phyloP scores from a whole-genome alignment of 352 stramenopile genomes.

The Globisporangium sylvaticum region DNA sequence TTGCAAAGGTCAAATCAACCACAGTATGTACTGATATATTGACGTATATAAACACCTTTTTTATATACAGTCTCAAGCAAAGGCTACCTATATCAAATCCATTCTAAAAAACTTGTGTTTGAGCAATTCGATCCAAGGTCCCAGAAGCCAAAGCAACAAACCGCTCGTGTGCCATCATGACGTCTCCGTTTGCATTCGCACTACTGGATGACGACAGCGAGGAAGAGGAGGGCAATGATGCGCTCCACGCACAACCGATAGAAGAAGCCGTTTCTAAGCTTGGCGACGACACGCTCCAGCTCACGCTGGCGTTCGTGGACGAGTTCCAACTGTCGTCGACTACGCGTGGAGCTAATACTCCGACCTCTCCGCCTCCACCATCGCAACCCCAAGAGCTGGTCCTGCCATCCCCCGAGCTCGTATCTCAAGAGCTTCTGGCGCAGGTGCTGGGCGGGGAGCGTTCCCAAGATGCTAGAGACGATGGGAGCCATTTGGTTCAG shows the following conservation, averaged over 20 bases:
- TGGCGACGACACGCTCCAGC: slow-evolving; percentile 5
- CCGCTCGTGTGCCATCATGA: neutral
- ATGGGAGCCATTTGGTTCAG: neutral
- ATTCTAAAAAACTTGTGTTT: too few relatives aligned
- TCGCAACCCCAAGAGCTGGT: neutral
- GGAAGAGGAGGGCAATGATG: neutral
- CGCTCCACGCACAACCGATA: too few relatives aligned
- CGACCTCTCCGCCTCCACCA: neutral
- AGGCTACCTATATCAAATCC: too few relatives aligned
- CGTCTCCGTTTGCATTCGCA: neutral
- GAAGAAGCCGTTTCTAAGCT: too few relatives aligned
- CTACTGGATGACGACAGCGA: neutral
- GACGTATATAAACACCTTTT: too few relatives aligned
- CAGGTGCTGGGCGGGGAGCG: neutral
- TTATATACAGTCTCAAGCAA: too few relatives aligned
- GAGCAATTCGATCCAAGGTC: too few relatives aligned
- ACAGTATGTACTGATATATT: too few relatives aligned
- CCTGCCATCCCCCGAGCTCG: neutral
- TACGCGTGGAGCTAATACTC: neutral
- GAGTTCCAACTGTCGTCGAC: slow-evolving; percentile 2
- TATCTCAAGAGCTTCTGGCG: neutral
- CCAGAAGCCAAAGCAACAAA: too few relatives aligned
- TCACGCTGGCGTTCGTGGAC: slow-evolving; percentile 13
- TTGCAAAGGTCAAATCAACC: too few relatives aligned
- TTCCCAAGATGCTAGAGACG: neutral